Percentiles rank a stretch among this genome's conserved stretches.
Conservation (phyloP, 306 rosid species). For the Castanea sativa region DNA sequence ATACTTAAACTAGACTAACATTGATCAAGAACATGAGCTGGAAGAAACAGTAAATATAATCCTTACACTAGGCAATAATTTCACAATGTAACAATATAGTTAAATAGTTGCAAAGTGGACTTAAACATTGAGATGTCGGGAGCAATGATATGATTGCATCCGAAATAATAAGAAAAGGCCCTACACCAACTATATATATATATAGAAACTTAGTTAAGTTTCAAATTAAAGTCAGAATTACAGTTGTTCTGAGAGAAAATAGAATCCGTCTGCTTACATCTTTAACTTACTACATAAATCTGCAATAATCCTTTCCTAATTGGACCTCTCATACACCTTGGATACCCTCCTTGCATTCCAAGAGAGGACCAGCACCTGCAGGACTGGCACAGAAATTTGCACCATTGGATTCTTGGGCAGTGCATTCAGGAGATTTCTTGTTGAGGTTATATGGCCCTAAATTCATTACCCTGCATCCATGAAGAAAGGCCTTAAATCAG, state of each 20-base stretch:
- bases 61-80: slow-evolving; percentile 20
- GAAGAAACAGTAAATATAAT: neutral
- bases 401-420: slow-evolving; percentile 47
- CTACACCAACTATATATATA: slow-evolving; percentile 18
- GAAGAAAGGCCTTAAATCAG: slow-evolving; percentile 9
- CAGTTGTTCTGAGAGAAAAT: slow-evolving; percentile 17
- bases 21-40: neutral
- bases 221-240: slow-evolving; percentile 21
- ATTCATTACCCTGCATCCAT: slow-evolving; percentile 65
- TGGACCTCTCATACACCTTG: slow-evolving; percentile 13
- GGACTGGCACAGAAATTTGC: slow-evolving; percentile 39
- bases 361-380: slow-evolving; percentile 2
- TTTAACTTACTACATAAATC: slow-evolving; percentile 34
- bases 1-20: no score
- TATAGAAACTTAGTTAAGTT: slow-evolving; percentile 13
- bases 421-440: slow-evolving; percentile 52
- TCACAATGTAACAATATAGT: slow-evolving; percentile 12
- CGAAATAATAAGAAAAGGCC: slow-evolving; percentile 22
- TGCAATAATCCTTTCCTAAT: slow-evolving; percentile 22
- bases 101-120: slow-evolving; percentile 22
- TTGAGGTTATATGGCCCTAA: slow-evolving; percentile 62
- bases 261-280: slow-evolving; percentile 26
- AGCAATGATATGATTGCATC: slow-evolving; percentile 19
- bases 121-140: slow-evolving; percentile 16
- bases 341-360: slow-evolving; percentile 33